Base-by-base conservation (phyloP, 768 basidiomycete genomes). In the Hydnum rufescens region DNA sequence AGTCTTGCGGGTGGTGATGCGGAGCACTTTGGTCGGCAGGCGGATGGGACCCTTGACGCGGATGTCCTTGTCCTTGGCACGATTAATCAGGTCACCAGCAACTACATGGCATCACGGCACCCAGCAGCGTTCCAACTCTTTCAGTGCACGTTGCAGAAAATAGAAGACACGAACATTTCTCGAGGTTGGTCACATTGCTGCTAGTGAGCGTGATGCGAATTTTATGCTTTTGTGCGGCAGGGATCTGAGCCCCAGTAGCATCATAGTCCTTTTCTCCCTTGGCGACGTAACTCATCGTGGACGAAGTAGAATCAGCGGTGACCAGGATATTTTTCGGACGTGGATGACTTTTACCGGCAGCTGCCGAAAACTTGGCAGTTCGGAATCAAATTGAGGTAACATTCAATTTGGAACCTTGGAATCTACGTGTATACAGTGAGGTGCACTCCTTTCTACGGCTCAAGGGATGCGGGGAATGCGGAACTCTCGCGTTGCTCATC, bases 11-110 rank as follows among this genome's bases (percentile, higher is more conserved):
- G 93, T 99, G 69, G 90, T 95, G 74, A 97, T 90, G 71, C 87
- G 90, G 64, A 99, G 79, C 65, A 90, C 82, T 74, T 97, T 97
- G 68, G 95, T 99, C 57, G 95, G 95, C 63, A 99, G 84, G 59
- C 95, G 83, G 63, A 99, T 90, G 59, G 95, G 95, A 55, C 95
- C 95, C 72, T 95, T 96, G 67, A 97, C 95, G 57, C 85, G 86
- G 65, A 99, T 88, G 68, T 96, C 87, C 76, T 92, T 92, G 77
- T 97, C 93, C 75, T 97, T 97, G 61, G 95, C 93, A 57, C 93
- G 80, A 78, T 90, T 90, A 70, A 99, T 86, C 65, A 99, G 77
- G 67, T 97, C 95, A 55, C 71, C 6, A 34, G 48, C 48, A 54
- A 42, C 23, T 4, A 3, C 32, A 25, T 3, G 43, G n/a, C 22